Percentiles rank a stretch among this genome's conserved stretches.
phyloP scores from a whole-genome alignment of 495 filamentous ascomycete genomes.

The Apodospora peruviana region DNA sequence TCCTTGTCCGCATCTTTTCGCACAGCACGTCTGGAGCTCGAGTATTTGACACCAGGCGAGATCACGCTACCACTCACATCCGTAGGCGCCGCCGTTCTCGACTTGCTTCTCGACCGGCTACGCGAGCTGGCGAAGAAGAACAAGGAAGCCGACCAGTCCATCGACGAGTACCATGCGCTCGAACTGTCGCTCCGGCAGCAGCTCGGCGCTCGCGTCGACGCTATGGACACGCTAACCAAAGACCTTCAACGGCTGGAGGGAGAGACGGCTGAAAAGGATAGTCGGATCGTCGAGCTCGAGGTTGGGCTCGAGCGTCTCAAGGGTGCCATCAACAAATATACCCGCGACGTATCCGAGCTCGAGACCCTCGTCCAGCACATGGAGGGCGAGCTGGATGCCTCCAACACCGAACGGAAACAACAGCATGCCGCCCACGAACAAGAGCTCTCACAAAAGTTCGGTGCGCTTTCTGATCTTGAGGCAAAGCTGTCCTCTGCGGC shows the following conservation, averaged over 20 bases:
- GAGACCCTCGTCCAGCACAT: constrained; percentile 55
- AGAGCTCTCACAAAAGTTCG: constrained; percentile 27
- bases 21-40: constrained; percentile 61
- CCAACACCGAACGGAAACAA: constrained; percentile 10
- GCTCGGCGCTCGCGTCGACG: constrained; percentile 37
- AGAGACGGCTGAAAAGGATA: constrained; percentile 25
- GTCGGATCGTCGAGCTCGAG: constrained; percentile 51
- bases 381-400: constrained; percentile 47
- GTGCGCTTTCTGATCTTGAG: constrained; percentile 31
- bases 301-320: constrained; percentile 55
- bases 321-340: constrained; percentile 57
- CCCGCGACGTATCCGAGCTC: constrained; percentile 56
- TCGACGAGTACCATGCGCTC: constrained; percentile 50
- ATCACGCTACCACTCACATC: constrained; percentile 36
- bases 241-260: constrained; percentile 44
- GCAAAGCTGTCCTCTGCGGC: constrained; percentile 19
- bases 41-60: constrained; percentile 63
- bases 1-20: constrained; percentile 52
- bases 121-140: constrained; percentile 41
- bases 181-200: constrained; percentile 43
- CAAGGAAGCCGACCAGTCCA: constrained; percentile 46
- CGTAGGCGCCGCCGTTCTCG: constrained; percentile 42
- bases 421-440: constrained; percentile 5
- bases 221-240: constrained; percentile 31
- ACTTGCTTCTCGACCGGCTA: constrained; percentile 37